Base-by-base conservation (phyloP, 345 rosid genomes). In the Eucalyptus marginata region DNA sequence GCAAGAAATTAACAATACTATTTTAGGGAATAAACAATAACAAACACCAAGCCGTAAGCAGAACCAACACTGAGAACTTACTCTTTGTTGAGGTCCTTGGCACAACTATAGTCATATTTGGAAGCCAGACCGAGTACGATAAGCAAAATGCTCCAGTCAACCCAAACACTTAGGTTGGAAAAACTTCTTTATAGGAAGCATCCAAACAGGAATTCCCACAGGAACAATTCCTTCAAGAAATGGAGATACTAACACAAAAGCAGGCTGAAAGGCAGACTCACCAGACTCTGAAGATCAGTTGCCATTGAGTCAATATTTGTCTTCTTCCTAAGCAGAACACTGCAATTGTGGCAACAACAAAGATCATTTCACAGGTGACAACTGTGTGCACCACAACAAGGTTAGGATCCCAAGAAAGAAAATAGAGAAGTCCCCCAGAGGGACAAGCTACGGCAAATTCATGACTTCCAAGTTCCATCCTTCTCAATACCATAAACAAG, bases 301-400 rank as follows among this genome's bases (percentile, higher is more conserved):
- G 97, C 97, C 96, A 97, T 93, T 90, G 93, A 86, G 87, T 93
- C 95, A 58, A 95, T 94, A 88, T 93, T 98, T 47, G 92, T 87
- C 90, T 95, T 95, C 89, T 86, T 97, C 92, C 99, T 95, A 13
- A 94, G 31, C 90, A 98, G 87, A 93, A 98, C 99, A 87, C 99
- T 97, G 96, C 94, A 92, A 76, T 76, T 10, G 20, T 76, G 47
- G 83, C 83, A 76, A 76, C 47, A 76, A 40, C 47, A 76, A 76
- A 76, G 83, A 76, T 76, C 47, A 76, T 40, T 10, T 76, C 83
- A 40, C 27, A 20, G 47, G 83, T 40, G 29, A 76, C 25, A 76
- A 76, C 24, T 7, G 14, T 13, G 6, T 36, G 20, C 20, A 36
- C 83, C 46, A 40, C 83, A 3, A 43, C 83, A 76, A 76, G 47